Conservation (phyloP, 1,284 basidiomycete species). For the Melampsora occidentalis region DNA sequence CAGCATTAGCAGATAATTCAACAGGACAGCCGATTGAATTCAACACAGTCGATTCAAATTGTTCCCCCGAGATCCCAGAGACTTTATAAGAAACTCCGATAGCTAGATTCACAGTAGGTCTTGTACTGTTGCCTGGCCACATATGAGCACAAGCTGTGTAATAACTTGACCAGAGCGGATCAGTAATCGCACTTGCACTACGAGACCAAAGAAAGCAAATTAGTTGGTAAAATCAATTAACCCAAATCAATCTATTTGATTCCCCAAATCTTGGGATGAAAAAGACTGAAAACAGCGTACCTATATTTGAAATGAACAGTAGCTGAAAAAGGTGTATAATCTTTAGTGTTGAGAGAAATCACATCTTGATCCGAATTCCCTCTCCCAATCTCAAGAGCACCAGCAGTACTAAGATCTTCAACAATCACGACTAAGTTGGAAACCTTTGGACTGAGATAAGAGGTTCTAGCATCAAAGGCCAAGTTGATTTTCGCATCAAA, state of each 20-base stretch:
- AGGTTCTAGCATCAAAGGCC: slow-evolving; percentile 9
- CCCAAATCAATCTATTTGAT: neutral
- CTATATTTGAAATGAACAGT: slow-evolving; percentile 20
- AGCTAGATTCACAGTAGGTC: slow-evolving; percentile 18
- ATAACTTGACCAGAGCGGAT: slow-evolving; percentile 23
- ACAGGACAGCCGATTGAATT: slow-evolving; percentile 24
- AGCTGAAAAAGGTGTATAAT: slow-evolving; percentile 25
- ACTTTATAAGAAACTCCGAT: slow-evolving; percentile 13
- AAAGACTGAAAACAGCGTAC: neutral
- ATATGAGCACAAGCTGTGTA: slow-evolving; percentile 33
- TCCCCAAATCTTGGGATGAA: neutral
- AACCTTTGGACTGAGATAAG: slow-evolving; percentile 11
- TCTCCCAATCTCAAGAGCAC: slow-evolving; percentile 20
- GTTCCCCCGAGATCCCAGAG: neutral
- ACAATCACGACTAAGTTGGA: neutral
- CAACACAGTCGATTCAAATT: slow-evolving; percentile 22
- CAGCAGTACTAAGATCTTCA: slow-evolving; percentile 12
- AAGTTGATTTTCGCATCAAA: slow-evolving; percentile 25
- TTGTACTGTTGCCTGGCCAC: slow-evolving; percentile 29
- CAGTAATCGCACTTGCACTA: slow-evolving; percentile 14
- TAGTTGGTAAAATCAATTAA: neutral
- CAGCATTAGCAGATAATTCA: slow-evolving; percentile 18
- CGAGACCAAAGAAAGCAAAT: neutral
- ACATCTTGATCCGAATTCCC: neutral
- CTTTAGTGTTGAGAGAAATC: slow-evolving; percentile 3